Base-by-base conservation (phyloP, 768 basidiomycete species). In the Xerocomus potaroensis region DNA sequence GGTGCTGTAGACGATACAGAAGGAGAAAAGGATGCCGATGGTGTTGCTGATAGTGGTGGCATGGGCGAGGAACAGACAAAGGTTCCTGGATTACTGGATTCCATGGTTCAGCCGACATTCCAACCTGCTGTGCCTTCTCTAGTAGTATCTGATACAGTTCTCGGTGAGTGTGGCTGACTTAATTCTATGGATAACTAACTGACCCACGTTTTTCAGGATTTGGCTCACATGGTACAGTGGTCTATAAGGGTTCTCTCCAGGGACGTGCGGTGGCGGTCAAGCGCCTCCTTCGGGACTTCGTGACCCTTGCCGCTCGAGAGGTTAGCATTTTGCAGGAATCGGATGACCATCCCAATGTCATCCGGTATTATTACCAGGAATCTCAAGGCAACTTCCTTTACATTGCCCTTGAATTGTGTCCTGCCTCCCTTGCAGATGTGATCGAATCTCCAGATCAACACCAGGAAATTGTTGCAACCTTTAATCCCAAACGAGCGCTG, bases 201-300 rank as follows among this genome's bases (percentile, higher is more conserved):
- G 50, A 49, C 21, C 7, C 14, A n/a, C 43, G 4, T 32, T 44
- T 19, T 27, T 7, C 53, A 96, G 94, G 94, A 4, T 91, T 87
- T 56, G 94, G 94, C 3, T 97, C 93, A 0, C 93, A 97, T 60
- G 96, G 96, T 6, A 99, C 96, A 0, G 88, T 98, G 33, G 96
- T 99, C 3, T 92, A 81, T 69, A 79, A 87, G 60, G 96, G 95
- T 3, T 87, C 92, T 7, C 79, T 97, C n/a, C 95, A 98, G 70
- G 93, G 91, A 0, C 85, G 96, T 43, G 87, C 95, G 0, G 96
- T 99, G 0, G 96, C 96, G n/a, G 93, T 99, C 47, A 98, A 99
- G 66, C 89, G 96, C 0, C 78, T 99, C 3, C 78, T 98, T 7
- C 87, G 85, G 56, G 94, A 98, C 66, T 98, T 97, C 58, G 91